These are phyloP conservation scores for Kazachstania bromeliacearum DNA, from an alignment of 805 yeast species.

Conservation along the genomic window DNA sequence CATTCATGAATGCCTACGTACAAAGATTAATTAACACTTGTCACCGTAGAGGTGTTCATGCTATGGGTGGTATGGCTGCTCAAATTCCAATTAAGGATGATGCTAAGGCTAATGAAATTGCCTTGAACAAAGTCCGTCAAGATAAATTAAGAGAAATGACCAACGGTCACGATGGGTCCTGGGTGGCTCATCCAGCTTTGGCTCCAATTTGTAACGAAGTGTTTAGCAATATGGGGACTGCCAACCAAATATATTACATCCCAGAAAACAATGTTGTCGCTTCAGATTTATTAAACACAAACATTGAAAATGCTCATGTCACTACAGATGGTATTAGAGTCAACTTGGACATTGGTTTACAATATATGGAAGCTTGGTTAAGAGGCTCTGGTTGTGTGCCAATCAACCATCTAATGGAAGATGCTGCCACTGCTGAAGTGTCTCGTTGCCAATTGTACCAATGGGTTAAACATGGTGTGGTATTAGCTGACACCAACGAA, in stretches of 20 bases:
- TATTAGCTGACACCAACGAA: constrained; percentile 46
- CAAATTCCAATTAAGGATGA: constrained; percentile 74
- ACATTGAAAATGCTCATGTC: constrained; percentile 50
- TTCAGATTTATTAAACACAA: constrained; percentile 54
- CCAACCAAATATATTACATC: constrained; percentile 53
- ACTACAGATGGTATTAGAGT: constrained; percentile 63
- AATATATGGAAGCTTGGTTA: constrained; percentile 80
- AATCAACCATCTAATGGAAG: constrained; percentile 78
- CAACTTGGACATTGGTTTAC: constrained; percentile 65
- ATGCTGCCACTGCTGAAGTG: constrained; percentile 84
- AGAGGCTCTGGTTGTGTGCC: constrained; percentile 81
- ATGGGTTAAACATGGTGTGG: constrained; percentile 69
- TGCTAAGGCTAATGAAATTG: constrained; percentile 48
- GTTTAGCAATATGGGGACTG: constrained; percentile 72
- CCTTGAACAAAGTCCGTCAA: constrained; percentile 61
- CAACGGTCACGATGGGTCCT: constrained; percentile 80
- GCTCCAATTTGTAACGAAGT: constrained; percentile 67
- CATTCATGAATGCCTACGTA: constrained; percentile 74
- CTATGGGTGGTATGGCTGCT: constrained; percentile 90
- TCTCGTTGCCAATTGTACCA: constrained; percentile 75
- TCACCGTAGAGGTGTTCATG: constrained; percentile 73
- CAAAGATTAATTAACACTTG: constrained; percentile 61
- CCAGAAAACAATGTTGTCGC: constrained; percentile 34
- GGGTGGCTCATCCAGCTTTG: constrained; percentile 87
- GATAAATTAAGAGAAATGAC: constrained; percentile 69